Evolutionary conservation across 352 stramenopile species (phyloP).

Genomic region (Aphanomyces stellatus): DNA sequence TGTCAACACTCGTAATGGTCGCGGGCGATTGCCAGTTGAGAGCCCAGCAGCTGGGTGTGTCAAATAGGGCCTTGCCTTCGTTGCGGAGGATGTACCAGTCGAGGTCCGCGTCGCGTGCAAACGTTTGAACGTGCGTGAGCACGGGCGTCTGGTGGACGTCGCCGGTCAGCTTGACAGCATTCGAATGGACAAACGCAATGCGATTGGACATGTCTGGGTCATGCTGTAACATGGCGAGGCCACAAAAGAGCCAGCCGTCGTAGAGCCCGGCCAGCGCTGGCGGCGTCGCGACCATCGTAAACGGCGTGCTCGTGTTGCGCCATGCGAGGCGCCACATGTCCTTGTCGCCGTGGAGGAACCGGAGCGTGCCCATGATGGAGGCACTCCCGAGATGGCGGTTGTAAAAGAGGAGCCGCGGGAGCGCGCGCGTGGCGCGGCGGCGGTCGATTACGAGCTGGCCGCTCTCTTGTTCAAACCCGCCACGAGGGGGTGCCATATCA

Average conservation of each 20-base stretch:
- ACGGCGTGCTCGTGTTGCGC: conserved; percentile 67
- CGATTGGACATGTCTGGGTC: conserved; percentile 23
- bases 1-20: not conserved
- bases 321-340: conserved; percentile 71
- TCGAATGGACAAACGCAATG: conserved; percentile 49
- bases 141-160: conserved; percentile 52
- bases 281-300: conserved; percentile 56
- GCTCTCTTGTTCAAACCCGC: conserved; percentile 84
- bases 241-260: conserved; percentile 33
- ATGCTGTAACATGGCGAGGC: conserved; percentile 43
- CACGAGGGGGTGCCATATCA: conserved; percentile 52
- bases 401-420: conserved; percentile 68
- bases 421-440: conserved; percentile 49
- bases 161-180: conserved; percentile 47
- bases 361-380: conserved; percentile 13
- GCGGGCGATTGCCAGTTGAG: not conserved
- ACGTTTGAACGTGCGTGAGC: conserved; percentile 80
- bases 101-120: not conserved
- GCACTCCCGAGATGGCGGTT: not conserved
- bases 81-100: not conserved
- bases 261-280: conserved; percentile 49
- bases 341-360: conserved; percentile 63
- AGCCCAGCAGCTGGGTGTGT: not conserved
- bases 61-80: not conserved
- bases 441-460: conserved; percentile 79